Conservation (phyloP, 1,284 basidiomycete genomes). For the Volvariella surrecta region DNA sequence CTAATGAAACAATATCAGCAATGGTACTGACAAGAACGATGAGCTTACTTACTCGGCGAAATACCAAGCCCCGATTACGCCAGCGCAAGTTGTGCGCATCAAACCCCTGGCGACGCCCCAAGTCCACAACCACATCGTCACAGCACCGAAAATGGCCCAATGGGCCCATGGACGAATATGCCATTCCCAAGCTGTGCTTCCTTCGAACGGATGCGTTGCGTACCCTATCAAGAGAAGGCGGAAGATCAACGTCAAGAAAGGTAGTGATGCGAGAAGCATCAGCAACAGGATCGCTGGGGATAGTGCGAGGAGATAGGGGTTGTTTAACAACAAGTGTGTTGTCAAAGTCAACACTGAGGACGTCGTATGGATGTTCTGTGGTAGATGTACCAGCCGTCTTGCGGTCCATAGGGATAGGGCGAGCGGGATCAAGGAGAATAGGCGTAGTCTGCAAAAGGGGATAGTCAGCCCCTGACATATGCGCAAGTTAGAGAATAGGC, state of each 20-base stretch:
- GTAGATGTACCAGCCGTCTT: constrained; percentile 60
- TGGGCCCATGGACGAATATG: constrained; percentile 76
- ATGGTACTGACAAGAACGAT: constrained; percentile 1
- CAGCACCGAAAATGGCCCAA: constrained; percentile 67
- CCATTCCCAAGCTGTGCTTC: constrained; percentile 43
- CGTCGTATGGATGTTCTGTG: constrained; percentile 58
- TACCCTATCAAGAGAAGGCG: constrained; percentile 73
- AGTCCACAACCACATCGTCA: constrained; percentile 81
- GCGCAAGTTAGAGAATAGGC: background rate
- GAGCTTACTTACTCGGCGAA: constrained; percentile 57
- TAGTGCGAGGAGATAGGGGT: constrained; percentile 77
- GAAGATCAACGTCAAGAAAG: constrained; percentile 81
- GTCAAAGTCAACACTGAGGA: constrained; percentile 77
- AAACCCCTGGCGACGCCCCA: constrained; percentile 85
- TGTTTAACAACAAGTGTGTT: constrained; percentile 66
- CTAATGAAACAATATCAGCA: constrained; percentile 22
- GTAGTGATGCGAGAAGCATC: constrained; percentile 69
- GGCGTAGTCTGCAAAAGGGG: constrained; percentile 32
- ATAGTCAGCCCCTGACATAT: background rate
- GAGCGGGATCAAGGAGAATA: constrained; percentile 75
- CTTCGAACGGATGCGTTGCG: constrained; percentile 23
- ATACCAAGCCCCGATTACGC: constrained; percentile 90
- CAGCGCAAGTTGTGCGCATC: constrained; percentile 70
- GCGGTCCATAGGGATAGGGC: constrained; percentile 64
- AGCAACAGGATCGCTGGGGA: constrained; percentile 72